Evolutionary conservation across 2,329 filamentous ascomycete genomes (phyloP), one percentile per base, ranked within the genome.

Genomic region (Pseudovirgaria hyperparasitica): DNA sequence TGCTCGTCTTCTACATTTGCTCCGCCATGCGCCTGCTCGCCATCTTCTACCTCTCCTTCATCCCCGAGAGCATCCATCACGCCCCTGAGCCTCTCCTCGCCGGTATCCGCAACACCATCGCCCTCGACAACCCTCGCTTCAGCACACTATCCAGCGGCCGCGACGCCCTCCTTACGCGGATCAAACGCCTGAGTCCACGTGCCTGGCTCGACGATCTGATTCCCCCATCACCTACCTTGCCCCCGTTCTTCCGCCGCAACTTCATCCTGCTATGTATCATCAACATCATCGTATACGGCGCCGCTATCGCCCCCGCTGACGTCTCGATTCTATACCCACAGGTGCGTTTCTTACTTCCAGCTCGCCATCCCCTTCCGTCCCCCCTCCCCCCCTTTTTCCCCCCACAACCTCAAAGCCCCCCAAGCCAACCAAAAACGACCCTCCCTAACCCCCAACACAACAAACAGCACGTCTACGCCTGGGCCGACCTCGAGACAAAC

Each of bases 1-100:
- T 36, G 2, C 26, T 34, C 11, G 34, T 36, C 13, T 36, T 36
- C 29, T 36, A 36, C 22, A n/a, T 34, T 7, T 30, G 31, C n/a
- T 19, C 34, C 12, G 30, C 28, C 15, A 32, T 31, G 25, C 34
- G 34, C 5, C 14, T 19, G 11, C 6, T 34, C 10, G 31, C 34
- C 16, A 13, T 32, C n/a, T 12, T 30, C 6, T 36, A 36, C 16
- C 31, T 36, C 14, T 16, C 18, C 16, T 31, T 31, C 21, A 32
- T 36, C 6, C 25, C 31, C 3, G 34, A 36, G 22, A 31, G 25
- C 14, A 8, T 29, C 16, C 27, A 20, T 18, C 27, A 16, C 20
- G 19, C 6, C 27, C 22, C 23, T 16, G 14, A 9, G 11, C 19
- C 5, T 19, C 14, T 5, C 22, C 5, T 12, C 13, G 13, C 26